Evolutionary conservation across 768 basidiomycete genomes (phyloP).

Genomic region (Boletus rufocinnamomeus): DNA sequence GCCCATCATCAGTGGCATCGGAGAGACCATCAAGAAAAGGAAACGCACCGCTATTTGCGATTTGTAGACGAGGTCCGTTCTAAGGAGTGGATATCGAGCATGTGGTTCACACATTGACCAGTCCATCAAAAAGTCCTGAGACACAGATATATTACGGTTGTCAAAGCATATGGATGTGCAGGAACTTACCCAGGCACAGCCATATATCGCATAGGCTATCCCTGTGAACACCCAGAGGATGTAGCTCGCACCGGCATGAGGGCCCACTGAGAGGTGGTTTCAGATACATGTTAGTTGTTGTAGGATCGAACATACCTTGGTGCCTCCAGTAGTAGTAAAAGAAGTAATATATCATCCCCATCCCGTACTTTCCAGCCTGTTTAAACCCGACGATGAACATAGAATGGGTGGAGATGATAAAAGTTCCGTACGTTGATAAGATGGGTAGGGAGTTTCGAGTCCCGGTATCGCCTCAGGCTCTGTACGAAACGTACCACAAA

Average conservation of each 20-base stretch:
- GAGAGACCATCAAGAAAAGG: neutral
- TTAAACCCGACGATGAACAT: neutral
- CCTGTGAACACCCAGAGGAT: conserved; percentile 70
- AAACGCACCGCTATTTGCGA: conserved; percentile 55
- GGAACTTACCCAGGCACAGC: conserved; percentile 70
- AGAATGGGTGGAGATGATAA: neutral
- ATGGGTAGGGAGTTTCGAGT: conserved; percentile 73
- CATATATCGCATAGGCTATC: conserved; percentile 66
- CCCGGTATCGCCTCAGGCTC: conserved; percentile 81
- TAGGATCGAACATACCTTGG: conserved; percentile 41
- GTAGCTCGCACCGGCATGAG: conserved; percentile 50
- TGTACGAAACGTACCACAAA: conserved; percentile 79
- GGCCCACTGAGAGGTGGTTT: conserved; percentile 26
- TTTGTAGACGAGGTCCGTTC: conserved; percentile 74
- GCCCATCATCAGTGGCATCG: neutral
- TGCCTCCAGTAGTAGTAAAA: conserved; percentile 80
- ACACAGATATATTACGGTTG: neutral
- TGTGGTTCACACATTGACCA: conserved; percentile 79
- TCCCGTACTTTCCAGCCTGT: conserved; percentile 83
- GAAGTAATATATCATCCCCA: conserved; percentile 62
- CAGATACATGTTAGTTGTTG: neutral
- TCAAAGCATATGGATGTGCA: neutral
- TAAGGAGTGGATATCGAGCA: conserved; percentile 58
- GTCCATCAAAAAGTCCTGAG: conserved; percentile 87
- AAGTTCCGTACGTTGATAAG: conserved; percentile 69